These are phyloP conservation scores for Orbilia brochopaga DNA, from an alignment of 2,329 filamentous ascomycete genomes.

Conservation along the genomic window DNA sequence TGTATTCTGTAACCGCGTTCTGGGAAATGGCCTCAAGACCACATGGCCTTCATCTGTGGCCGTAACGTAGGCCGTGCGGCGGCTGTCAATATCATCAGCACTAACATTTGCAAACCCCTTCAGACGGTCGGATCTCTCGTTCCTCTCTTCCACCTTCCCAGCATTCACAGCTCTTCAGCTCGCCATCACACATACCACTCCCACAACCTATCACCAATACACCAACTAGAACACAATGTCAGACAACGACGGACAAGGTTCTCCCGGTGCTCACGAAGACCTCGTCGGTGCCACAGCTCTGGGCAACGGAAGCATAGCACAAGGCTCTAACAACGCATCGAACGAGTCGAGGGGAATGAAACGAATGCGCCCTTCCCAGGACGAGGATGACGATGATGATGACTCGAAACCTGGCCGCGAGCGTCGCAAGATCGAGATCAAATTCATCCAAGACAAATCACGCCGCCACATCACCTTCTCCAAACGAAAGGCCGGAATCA, in stretches of 20 bases:
- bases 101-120: no score
- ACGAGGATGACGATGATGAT: constrained; percentile 95
- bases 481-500: constrained; percentile 99
- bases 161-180: background rate
- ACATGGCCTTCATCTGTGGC: no score
- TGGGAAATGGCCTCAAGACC: no score
- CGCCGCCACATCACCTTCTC: constrained; percentile 99
- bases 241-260: constrained; percentile 63
- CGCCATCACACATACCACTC: background rate
- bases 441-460: constrained; percentile 99
- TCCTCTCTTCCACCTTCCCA: no score
- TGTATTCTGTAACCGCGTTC: no score
- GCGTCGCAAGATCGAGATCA: constrained; percentile 99
- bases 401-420: constrained; percentile 97
- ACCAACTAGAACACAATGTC: constrained; percentile 57
- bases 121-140: no score
- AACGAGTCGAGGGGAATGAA: constrained; percentile 82
- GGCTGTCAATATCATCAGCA: no score
- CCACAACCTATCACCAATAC: background rate
- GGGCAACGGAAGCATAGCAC: constrained; percentile 67
- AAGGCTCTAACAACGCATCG: constrained; percentile 57
- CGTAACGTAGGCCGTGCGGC: no score
- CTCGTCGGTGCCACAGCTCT: constrained; percentile 64
- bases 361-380: constrained; percentile 79
- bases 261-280: constrained; percentile 63